Evolutionary conservation across 768 basidiomycete genomes (phyloP), one percentile per base, ranked within the genome.

Genomic region (Suillus clintonianus): DNA sequence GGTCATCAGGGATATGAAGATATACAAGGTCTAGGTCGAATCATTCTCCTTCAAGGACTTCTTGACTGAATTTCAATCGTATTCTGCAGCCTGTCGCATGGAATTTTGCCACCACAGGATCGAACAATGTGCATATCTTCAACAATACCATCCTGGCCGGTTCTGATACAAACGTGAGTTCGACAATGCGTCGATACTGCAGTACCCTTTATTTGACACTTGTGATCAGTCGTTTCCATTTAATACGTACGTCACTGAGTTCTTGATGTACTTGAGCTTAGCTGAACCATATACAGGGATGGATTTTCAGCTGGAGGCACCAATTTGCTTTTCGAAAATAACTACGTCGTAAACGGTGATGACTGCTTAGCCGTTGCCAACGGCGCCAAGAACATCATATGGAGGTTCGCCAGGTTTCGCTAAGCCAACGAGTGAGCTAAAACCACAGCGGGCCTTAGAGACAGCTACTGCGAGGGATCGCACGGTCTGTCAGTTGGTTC

Each of bases 401-500:
- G 82, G 74, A 74, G 79, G 81, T 80, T 30, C 17, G 69, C 63
- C 13, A 14, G 59, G 27, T 48, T 17, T 58, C 43, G 13, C 5
- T 42, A 10, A 42, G 39, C n/a, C 56, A 11, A 19, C 55, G 1
- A 27, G 19, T 54, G 14, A 10, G 10, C 54, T 65, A 13, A 64
- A 15, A 34, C 32, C 14, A 27, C 14, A 1, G 15, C 11, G 19
- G 30, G 27, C 11, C 19, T 48, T 62, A 86, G 85, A 48, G 77
- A 86, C 63, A 73, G 78, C 7, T 84, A 83, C 66, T 87, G 86
- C 64, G 82, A 84, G 66, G 84, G 84, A 15, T 84, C 86, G 0
- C 87, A 87, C 63, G 86, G 87, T 1, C 75, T 88, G 3, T 86
- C 85, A 2, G 84, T 88, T 43, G 87, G 78, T 5, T 87, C 85